Conservation (phyloP, 371 early-diverging fungal species). For the Rhizopus sp. region DNA sequence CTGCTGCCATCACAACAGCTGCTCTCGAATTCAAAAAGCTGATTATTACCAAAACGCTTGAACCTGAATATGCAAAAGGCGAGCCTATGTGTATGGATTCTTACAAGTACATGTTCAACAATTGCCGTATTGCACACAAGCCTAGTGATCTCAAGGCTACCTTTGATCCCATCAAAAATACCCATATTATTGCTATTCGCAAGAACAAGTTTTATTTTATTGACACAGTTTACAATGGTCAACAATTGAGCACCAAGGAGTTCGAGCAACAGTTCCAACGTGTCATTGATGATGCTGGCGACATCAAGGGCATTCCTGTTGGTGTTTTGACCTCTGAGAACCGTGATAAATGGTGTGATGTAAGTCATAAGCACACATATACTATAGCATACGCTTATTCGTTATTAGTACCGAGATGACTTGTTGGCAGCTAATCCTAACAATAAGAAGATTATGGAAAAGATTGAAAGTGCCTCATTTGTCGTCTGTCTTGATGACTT, state of each 20-base stretch:
- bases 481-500: constrained; percentile 87
- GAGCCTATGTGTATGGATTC: constrained; percentile 88
- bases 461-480: constrained; percentile 84
- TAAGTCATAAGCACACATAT: constrained; percentile 29
- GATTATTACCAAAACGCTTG: constrained; percentile 77
- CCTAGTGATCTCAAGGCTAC: constrained; percentile 79
- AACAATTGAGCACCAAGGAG: constrained; percentile 81
- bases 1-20: constrained; percentile 86
- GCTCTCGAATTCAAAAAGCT: constrained; percentile 85
- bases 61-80: constrained; percentile 83
- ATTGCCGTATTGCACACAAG: constrained; percentile 88
- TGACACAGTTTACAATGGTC: constrained; percentile 75
- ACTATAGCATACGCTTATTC: too few species aligned
- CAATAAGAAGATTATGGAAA: constrained; percentile 73
- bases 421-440: constrained; percentile 66
- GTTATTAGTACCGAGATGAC: constrained; percentile 51
- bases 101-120: constrained; percentile 96
- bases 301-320: constrained; percentile 69
- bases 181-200: constrained; percentile 85
- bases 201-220: constrained; percentile 89
- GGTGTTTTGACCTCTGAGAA: constrained; percentile 91
- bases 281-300: constrained; percentile 79
- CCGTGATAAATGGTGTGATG: constrained; percentile 93
- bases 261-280: constrained; percentile 75
- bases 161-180: constrained; percentile 76